Percentiles rank a stretch among this genome's conserved stretches.
Evolutionary conservation across 2,329 filamentous ascomycete species (phyloP).

Genomic region (Torrubiella hemipterigena): DNA sequence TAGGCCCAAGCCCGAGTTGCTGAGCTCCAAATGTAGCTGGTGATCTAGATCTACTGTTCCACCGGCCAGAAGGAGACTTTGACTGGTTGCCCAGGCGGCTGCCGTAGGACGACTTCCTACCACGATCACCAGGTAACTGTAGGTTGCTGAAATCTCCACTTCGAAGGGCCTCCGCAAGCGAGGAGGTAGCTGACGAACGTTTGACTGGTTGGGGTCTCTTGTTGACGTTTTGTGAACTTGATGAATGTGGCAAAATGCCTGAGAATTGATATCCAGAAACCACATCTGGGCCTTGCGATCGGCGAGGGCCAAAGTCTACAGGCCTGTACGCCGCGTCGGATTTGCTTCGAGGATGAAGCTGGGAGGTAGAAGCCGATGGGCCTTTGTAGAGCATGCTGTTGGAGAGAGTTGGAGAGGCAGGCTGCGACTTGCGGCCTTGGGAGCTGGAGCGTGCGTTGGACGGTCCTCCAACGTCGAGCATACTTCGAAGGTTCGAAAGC

Average conservation of each 20-base stretch:
- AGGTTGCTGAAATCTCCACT: conserved; percentile 37
- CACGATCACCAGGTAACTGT: conserved; percentile 33
- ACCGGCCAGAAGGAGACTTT: conserved; percentile 40
- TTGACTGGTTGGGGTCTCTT: conserved; percentile 37
- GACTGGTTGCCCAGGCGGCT: conserved; percentile 31
- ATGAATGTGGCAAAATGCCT: conserved; percentile 38
- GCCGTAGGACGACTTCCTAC: conserved; percentile 27
- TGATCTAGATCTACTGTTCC: conserved; percentile 26
- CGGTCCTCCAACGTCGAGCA: conserved; percentile 37
- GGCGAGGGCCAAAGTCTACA: conserved; percentile 28
- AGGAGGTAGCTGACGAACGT: conserved; percentile 18
- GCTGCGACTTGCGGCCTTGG: conserved; percentile 18
- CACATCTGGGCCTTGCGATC: conserved; percentile 21
- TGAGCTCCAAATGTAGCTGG: conserved; percentile 15
- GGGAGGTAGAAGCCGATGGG: conserved; percentile 8
- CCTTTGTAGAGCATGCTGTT: conserved; percentile 9
- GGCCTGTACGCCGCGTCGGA: conserved; percentile 41
- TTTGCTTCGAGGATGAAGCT: conserved; percentile 36
- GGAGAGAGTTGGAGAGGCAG: conserved; percentile 17
- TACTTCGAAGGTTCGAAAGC: conserved; percentile 32
- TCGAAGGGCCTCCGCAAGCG: conserved; percentile 42
- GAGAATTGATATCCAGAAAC: conserved; percentile 50
- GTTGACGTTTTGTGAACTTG: conserved; percentile 33
- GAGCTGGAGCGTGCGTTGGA: conserved; percentile 10
- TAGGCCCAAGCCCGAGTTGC: conserved; percentile 17